These are phyloP conservation scores for Aspergillus flavus DNA, from an alignment of 2,329 filamentous ascomycete genomes.

Conservation along the genomic window DNA sequence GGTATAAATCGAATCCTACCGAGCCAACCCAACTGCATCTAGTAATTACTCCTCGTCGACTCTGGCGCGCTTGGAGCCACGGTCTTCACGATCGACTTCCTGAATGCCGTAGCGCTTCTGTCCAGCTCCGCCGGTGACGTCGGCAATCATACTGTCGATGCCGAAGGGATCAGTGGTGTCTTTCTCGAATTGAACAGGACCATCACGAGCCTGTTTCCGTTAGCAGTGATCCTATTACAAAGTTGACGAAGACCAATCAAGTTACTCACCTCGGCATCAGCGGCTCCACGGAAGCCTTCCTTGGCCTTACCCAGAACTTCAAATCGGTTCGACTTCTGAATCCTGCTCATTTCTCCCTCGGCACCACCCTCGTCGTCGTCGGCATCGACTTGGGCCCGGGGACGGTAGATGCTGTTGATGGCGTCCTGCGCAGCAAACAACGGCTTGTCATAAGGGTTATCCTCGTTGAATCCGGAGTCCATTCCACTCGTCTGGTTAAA, in stretches of 20 bases:
- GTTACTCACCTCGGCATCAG: constrained; percentile 71
- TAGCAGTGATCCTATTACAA: background rate
- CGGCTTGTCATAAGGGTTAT: constrained; percentile 96
- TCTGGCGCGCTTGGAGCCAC: constrained; percentile 68
- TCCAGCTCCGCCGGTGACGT: constrained; percentile 61
- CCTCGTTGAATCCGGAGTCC: constrained; percentile 91
- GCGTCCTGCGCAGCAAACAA: constrained; percentile 95
- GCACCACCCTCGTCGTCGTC: constrained; percentile 79
- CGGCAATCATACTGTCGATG: constrained; percentile 88
- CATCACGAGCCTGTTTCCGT: constrained; percentile 67
- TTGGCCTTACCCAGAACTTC: constrained; percentile 82
- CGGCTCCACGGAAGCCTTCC: constrained; percentile 83
- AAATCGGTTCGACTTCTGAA: constrained; percentile 82
- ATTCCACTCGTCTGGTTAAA: constrained; percentile 96
- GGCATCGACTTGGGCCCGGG: constrained; percentile 69
- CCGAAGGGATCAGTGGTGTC: constrained; percentile 86
- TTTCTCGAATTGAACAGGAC: constrained; percentile 95
- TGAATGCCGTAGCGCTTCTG: constrained; percentile 50
- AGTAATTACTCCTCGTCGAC: constrained; percentile 67
- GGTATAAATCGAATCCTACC: constrained; percentile 14
- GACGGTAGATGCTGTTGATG: constrained; percentile 90
- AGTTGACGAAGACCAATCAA: constrained; percentile 1
- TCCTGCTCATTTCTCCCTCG: constrained; percentile 81
- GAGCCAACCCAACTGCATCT: background rate
- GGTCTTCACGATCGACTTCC: constrained; percentile 39